Base-by-base conservation (phyloP, 2,329 filamentous ascomycete genomes). In the Penicillium capsulatum region DNA sequence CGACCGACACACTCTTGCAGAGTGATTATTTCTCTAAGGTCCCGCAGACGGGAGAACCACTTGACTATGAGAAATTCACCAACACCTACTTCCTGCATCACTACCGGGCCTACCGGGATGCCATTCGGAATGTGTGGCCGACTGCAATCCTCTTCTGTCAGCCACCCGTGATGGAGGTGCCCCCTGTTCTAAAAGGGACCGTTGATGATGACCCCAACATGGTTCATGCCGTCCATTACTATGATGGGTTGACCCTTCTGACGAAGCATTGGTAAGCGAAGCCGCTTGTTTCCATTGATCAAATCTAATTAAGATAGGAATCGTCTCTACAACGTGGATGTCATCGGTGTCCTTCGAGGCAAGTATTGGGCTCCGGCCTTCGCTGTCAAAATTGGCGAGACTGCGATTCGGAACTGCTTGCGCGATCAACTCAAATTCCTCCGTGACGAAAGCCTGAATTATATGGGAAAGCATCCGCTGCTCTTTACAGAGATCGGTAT, bases 401-500 rank as follows among this genome's bases (percentile, higher is more conserved):
- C 82, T 2, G 91, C 92, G 0, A 97, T 98, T 51, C 78, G 92
- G 38, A 97, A 96, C 57, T 96, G 87, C 62, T 83, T 98, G 66
- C 80, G 80, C 30, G 86, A 96, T 48, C 92, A 98, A 60, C 76
- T 98, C 24, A 79, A 80, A 4, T 84, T 83, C 1, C 84, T 98
- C 36, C 77, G 82, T 34, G 76, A 94, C 50, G 92, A 98, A 65
- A 94, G 91, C 0, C 68, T 84, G n/a, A 84, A 94, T 39, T 81
- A 88, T 43, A 87, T 89, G 72, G 92, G 92, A 14, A 80, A 85
- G 15, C 90, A 94, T 54, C 92, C 92, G 0, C 88, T 89, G 53
- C 68, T 98, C 3, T 80, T 96, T 63, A 94, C 88, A 1, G 92
- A 98, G 61, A 97, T 97, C 57, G 92, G 92, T 6, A 96, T 98